Conservation (phyloP, 768 basidiomycete species). For the Suillus lakei region DNA sequence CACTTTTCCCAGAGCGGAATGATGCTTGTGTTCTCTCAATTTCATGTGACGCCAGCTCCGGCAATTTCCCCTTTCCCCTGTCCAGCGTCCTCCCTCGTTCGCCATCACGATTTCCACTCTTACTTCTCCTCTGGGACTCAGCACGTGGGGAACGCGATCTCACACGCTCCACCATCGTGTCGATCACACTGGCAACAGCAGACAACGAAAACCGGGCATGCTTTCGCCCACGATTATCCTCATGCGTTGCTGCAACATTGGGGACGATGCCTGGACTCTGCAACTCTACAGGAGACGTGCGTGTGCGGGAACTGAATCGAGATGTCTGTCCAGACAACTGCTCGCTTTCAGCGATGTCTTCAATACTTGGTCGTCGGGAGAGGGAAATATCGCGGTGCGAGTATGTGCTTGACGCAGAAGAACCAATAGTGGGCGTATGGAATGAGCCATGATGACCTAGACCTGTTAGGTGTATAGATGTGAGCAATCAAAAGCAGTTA, state of each 20-base stretch:
- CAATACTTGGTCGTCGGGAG: conserved; percentile 45
- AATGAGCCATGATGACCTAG: background rate
- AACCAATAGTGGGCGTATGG: conserved; percentile 1
- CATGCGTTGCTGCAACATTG: background rate
- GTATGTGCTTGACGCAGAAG: conserved; percentile 13
- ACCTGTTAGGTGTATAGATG: conserved; percentile 1
- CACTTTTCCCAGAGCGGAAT: background rate
- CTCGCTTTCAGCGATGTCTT: conserved; percentile 43
- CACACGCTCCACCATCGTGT: conserved; percentile 46
- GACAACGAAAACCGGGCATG: conserved; percentile 55
- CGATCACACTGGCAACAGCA: conserved; percentile 51
- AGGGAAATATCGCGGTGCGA: conserved; percentile 7
- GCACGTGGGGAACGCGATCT: conserved; percentile 46
- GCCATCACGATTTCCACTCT: background rate
- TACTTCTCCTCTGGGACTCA: conserved; percentile 20
- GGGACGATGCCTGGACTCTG: background rate
- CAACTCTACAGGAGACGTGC: background rate
- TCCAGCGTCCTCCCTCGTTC: conserved; percentile 39
- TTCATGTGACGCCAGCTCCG: conserved; percentile 8
- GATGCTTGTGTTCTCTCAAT: conserved; percentile 29
- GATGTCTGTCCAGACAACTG: conserved; percentile 12
- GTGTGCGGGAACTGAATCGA: conserved; percentile 4
- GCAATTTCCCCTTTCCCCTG: conserved; percentile 21
- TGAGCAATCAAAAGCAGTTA: background rate
- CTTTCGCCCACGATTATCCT: conserved; percentile 34